Evolutionary conservation across 805 yeast species (phyloP), one percentile per base, ranked within the genome.

Genomic region (Torulaspora maleeae): DNA sequence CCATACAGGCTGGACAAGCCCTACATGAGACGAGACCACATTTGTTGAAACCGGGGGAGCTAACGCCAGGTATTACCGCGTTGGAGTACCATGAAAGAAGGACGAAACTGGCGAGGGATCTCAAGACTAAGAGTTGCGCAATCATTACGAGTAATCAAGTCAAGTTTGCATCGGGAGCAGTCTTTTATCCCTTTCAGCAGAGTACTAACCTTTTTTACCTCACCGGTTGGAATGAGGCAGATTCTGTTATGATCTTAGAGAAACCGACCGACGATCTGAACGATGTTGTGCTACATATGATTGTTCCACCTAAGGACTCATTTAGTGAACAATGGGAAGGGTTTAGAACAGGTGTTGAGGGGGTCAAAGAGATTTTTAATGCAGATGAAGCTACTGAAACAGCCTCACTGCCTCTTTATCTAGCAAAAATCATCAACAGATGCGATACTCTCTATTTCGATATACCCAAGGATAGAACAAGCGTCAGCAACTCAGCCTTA

Each of bases 241-340:
- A 86, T 52, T 79, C 95, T 0, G 76, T 82, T 50, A 77, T 79
- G 50, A 63, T 83, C 8, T 64, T 87, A 36, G 95, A 85, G 54
- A 82, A 80, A 54, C 76, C 80, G 34, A 67, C 70, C 28, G 71
- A 72, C 43, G 67, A 74, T 47, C 68, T 75, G n/a, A 77, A 75
- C 20, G 77, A 79, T 41, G 71, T 78, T 28, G 62, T 75, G 7
- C 77, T 86, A 52, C 91, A 86, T 55, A 76, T 93, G 83, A 69
- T 89, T 40, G 95, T 91, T 2, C 96, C 89, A 2, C 89, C 88
- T 12, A 83, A 84, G 60, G 85, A 90, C 60, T 76, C 79, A 5
- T 73, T 72, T 39, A 78, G 77, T 17, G 99, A 93, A 66, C 79
- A 83, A 51, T 93, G 99, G 99, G 97, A 91, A 56, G 99, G 99